A percentile compares a stretch with the other conserved stretches of the same genome.
Conservation (phyloP, 495 filamentous ascomycete genomes). For the Schizothecium vesticola region DNA sequence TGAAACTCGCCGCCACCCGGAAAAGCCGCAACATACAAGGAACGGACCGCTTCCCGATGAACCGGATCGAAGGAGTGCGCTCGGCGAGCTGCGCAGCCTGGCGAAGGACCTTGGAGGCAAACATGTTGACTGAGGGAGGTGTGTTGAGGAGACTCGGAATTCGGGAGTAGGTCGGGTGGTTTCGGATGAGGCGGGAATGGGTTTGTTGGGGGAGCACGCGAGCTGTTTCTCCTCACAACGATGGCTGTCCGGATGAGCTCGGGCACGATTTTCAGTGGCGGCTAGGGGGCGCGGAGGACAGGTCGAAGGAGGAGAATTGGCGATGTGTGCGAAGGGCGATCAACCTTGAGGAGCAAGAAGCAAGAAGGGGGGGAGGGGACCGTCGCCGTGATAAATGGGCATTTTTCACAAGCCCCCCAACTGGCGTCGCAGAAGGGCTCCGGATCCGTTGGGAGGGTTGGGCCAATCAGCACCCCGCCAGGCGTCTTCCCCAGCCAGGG, state of each 20-base stretch:
- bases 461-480: slow-evolving; percentile 10
- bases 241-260: slow-evolving; percentile 19
- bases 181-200: neutral
- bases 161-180: slow-evolving; percentile 1
- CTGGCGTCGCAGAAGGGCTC: slow-evolving; percentile 2
- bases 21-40: slow-evolving; percentile 58
- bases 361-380: neutral
- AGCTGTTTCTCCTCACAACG: slow-evolving; percentile 27
- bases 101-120: slow-evolving; percentile 59
- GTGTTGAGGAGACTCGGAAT: neutral
- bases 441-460: neutral
- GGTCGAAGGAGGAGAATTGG: slow-evolving; percentile 29
- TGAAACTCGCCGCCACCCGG: neutral
- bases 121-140: slow-evolving; percentile 43
- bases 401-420: slow-evolving; percentile 19
- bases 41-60: slow-evolving; percentile 78
- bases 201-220: neutral
- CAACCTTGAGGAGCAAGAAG: neutral
- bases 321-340: neutral
- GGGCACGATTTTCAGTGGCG: neutral
- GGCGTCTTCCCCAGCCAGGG: neutral
- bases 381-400: slow-evolving; percentile 11
- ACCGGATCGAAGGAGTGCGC: slow-evolving; percentile 81
- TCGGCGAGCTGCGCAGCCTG: slow-evolving; percentile 56
- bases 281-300: slow-evolving; percentile 17